These are phyloP conservation scores for Panus rudis DNA, from an alignment of 768 basidiomycete species.

Conservation along the genomic window DNA sequence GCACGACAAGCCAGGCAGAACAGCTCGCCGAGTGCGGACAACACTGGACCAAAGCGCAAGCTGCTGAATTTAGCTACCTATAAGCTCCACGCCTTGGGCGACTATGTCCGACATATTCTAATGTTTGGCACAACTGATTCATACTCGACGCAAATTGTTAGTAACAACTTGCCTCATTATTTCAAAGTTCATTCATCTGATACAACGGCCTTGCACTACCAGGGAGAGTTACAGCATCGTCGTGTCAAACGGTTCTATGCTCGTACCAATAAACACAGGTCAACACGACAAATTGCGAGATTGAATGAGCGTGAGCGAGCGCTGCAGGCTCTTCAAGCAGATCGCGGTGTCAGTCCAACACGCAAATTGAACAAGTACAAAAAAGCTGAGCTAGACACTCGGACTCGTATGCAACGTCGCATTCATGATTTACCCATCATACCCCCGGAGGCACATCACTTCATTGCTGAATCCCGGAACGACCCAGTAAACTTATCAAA, in stretches of 20 bases:
- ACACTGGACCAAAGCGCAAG: background rate
- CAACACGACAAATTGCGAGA: conserved; percentile 23
- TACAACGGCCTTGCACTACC: background rate
- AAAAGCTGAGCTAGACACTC: no score
- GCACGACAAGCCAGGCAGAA: background rate
- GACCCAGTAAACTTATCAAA: background rate
- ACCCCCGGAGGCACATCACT: background rate
- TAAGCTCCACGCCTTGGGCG: conserved; percentile 30
- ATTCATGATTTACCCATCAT: background rate
- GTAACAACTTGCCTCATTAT: conserved; percentile 1
- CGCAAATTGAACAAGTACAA: no score
- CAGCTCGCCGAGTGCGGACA: conserved; percentile 1
- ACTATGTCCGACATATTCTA: conserved; percentile 24
- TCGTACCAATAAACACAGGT: conserved; percentile 28
- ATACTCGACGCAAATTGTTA: conserved; percentile 27
- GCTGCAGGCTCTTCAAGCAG: no score
- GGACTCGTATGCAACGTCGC: no score
- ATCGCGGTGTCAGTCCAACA: conserved; percentile 7
- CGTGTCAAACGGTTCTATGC: conserved; percentile 31
- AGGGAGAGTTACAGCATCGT: conserved; percentile 34
- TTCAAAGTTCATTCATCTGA: background rate
- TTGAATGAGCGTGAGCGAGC: conserved; percentile 18
- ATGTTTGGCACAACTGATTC: conserved; percentile 29
- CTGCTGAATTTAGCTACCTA: conserved; percentile 26
- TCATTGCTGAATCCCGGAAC: background rate